Conservation (phyloP, 1,139 yeast species). For the Lodderomyces margitis region DNA sequence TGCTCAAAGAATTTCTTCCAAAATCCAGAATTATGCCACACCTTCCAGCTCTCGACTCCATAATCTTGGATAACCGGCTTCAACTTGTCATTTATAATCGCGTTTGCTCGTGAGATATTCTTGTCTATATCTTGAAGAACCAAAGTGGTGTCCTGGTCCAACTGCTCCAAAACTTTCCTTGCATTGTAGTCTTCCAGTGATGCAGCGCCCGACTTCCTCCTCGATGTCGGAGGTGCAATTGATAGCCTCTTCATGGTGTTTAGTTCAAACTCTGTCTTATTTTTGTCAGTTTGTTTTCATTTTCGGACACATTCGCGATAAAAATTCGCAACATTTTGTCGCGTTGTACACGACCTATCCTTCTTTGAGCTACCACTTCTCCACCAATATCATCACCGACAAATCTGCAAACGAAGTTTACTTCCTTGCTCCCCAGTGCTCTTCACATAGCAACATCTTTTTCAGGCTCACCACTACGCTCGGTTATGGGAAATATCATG, state of each 20-base stretch:
- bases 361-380: background rate
- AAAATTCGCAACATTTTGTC: background rate
- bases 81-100: constrained; percentile 58
- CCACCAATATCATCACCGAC: background rate
- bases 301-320: background rate
- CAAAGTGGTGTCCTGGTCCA: constrained; percentile 81
- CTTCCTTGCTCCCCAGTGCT: background rate
- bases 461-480: background rate
- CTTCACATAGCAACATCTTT: background rate
- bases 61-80: constrained; percentile 62
- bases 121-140: constrained; percentile 78
- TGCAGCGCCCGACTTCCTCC: constrained; percentile 29
- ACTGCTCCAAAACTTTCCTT: constrained; percentile 59
- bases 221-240: constrained; percentile 39
- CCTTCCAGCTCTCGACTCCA: constrained; percentile 50
- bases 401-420: background rate
- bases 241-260: constrained; percentile 37
- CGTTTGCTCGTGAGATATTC: constrained; percentile 62
- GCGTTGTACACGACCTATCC: constrained; percentile 6
- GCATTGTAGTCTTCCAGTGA: constrained; percentile 27
- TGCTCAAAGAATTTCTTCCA: constrained; percentile 78
- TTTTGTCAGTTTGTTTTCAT: constrained; percentile 4
- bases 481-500: constrained; percentile 72
- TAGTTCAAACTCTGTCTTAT: background rate
- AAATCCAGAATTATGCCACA: constrained; percentile 62